Conservation (phyloP, 345 rosid genomes). For the Salix suchowensis region DNA sequence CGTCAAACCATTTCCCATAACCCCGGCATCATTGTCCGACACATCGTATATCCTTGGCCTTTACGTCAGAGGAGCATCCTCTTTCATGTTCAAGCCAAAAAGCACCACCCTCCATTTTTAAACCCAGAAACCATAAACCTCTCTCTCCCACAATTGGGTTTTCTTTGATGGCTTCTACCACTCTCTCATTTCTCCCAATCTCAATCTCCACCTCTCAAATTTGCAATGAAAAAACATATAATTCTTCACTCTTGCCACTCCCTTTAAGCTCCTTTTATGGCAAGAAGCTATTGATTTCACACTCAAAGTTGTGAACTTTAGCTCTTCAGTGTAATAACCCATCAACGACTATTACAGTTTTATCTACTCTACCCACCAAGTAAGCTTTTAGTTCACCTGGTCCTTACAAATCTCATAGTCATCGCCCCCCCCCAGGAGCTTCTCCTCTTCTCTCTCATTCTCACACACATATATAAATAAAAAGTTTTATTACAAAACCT, state of each 20-base stretch:
- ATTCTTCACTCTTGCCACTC: conserved; percentile 18
- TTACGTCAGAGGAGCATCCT: background rate
- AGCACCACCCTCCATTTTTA: background rate
- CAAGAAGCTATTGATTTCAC: conserved; percentile 34
- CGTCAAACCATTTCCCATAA: background rate
- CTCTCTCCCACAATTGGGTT: background rate
- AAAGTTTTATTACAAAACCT: no score
- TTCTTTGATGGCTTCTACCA: conserved; percentile 45
- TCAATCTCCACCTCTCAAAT: conserved; percentile 32
- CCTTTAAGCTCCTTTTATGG: conserved; percentile 41
- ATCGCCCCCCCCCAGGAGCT: no score
- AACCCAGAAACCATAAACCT: background rate
- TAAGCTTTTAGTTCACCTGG: conserved; percentile 15
- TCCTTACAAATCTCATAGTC: background rate
- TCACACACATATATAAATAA: no score
- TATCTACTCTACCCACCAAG: conserved; percentile 67
- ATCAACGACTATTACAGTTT: conserved; percentile 37
- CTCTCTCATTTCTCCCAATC: conserved; percentile 44
- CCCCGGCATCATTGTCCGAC: background rate
- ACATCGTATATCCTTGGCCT: background rate
- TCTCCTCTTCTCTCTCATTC: no score
- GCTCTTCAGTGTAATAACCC: conserved; percentile 26
- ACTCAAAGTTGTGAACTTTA: conserved; percentile 26
- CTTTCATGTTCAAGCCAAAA: background rate
- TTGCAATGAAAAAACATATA: conserved; percentile 6